Evolutionary conservation across 306 rosid species (phyloP), one percentile per base, ranked within the genome.

Genomic region (Trichosanthes truncata): DNA sequence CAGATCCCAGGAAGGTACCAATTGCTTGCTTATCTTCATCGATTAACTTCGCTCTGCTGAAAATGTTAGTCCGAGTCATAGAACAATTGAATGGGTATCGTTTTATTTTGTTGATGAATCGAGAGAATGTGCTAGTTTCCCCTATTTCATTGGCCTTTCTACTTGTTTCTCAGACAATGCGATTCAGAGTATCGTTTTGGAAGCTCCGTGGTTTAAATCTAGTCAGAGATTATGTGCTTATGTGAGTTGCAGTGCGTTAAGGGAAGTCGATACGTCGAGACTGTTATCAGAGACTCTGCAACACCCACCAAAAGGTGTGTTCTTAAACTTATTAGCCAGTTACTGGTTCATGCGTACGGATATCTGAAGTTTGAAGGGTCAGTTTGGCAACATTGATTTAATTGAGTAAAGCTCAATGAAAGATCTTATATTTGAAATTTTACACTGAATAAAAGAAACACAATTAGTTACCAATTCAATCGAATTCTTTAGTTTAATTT

Each of bases 171-270:
- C 80, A 95, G 97, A 95, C 79, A 69, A 83, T 75, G 88, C 81
- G 26, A 85, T 95, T 88, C 97, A 95, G 84, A 86, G 80, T 51
- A 67, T 90, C 33, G 80, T 95, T 69, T 60, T 89, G 82, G 93
- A 80, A 57, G 88, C 99, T 76, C 90, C 97, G 0, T 95, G 97
- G 97, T 95, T 95, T 81, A 87, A 81, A 87, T 89, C 97, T 29
- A 85, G 89, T 83, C 80, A 45, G 79, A 81, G 94, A 73, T 72
- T 95, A 36, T 91, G 99, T 78, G 96, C 96, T 8, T 95, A 93
- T 82, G 90, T 95, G 79, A 91, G 97, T 78, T 93, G 97, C 86
- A 86, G 80, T 79, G 88, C 97, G 57, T 82, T 95, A 26, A 90
- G 96, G 18, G 99, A 95, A 88, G 99, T 95, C 40, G 97, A 93